Evolutionary conservation across 257 asterid genomes (phyloP).

Genomic region (Leptodermis oblonga): DNA sequence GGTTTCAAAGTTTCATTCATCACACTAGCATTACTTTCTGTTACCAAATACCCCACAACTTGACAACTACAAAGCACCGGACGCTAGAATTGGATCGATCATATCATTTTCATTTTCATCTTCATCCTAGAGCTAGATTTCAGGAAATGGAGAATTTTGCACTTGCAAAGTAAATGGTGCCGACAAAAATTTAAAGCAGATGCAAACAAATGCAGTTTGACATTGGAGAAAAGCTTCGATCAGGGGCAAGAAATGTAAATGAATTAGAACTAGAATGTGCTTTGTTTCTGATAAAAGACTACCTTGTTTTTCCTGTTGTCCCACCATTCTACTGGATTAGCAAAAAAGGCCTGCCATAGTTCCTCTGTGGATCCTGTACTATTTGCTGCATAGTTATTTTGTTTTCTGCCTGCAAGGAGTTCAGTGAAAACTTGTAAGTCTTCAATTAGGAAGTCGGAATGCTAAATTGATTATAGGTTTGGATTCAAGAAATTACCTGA

Average conservation of each 20-base stretch:
- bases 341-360: constrained; percentile 98
- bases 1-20: not conserved
- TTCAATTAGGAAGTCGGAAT: constrained; percentile 5
- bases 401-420: constrained; percentile 55
- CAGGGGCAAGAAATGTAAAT: not conserved
- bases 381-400: constrained; percentile 38
- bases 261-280: not conserved
- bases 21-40: not conserved
- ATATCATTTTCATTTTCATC: not conserved
- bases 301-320: constrained; percentile 97
- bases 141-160: not conserved
- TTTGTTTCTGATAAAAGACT: constrained; percentile 4
- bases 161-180: not conserved
- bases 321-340: constrained; percentile 95
- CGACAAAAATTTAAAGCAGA: constrained; percentile 1
- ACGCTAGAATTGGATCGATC: not conserved
- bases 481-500: constrained; percentile 29
- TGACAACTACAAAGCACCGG: not conserved
- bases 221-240: not conserved
- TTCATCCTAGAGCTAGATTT: not conserved
- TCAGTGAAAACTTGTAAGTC: not conserved
- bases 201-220: not conserved
- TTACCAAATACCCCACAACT: not conserved
- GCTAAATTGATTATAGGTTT: not conserved
- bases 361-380: constrained; percentile 67